Evolutionary conservation across 176 grass and related monocot species (phyloP).

Genomic region (Ananas comosus): DNA sequence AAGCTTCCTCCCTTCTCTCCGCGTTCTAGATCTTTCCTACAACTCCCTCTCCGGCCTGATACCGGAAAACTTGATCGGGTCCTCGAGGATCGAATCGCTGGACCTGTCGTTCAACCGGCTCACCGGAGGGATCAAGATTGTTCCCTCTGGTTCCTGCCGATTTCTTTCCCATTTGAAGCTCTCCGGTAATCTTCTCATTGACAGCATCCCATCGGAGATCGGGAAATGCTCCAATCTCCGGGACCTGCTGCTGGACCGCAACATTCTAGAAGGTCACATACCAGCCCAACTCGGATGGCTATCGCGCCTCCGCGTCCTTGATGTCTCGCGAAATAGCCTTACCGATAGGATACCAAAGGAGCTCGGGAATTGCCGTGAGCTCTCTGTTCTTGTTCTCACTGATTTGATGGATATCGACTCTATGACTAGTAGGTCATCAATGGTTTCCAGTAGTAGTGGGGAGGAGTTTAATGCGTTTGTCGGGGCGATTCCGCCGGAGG

Average conservation of each 20-base stretch:
- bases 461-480: slow-evolving; percentile 61
- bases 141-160: background rate
- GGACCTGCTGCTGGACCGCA: slow-evolving; percentile 18
- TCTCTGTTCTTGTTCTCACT: slow-evolving; percentile 54
- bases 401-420: slow-evolving; percentile 25
- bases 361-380: slow-evolving; percentile 36
- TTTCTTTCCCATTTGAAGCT: slow-evolving; percentile 25
- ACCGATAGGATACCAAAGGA: slow-evolving; percentile 44
- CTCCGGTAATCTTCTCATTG: slow-evolving; percentile 19
- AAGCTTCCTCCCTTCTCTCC: slow-evolving; percentile 27
- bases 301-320: slow-evolving; percentile 34
- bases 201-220: slow-evolving; percentile 11
- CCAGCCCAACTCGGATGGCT: slow-evolving; percentile 29
- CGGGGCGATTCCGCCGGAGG: slow-evolving; percentile 29
- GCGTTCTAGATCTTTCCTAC: slow-evolving; percentile 35
- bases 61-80: slow-evolving; percentile 13
- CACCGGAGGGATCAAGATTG: slow-evolving; percentile 10
- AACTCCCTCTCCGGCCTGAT: slow-evolving; percentile 18
- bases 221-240: slow-evolving; percentile 13
- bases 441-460: slow-evolving; percentile 11
- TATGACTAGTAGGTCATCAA: background rate
- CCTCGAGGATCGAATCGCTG: slow-evolving; percentile 9
- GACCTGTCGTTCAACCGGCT: slow-evolving; percentile 25
- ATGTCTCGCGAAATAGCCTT: slow-evolving; percentile 64
- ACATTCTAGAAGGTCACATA: slow-evolving; percentile 49